phyloP scores from a whole-genome alignment of 331 rosid species.

The Arachis monticola region DNA sequence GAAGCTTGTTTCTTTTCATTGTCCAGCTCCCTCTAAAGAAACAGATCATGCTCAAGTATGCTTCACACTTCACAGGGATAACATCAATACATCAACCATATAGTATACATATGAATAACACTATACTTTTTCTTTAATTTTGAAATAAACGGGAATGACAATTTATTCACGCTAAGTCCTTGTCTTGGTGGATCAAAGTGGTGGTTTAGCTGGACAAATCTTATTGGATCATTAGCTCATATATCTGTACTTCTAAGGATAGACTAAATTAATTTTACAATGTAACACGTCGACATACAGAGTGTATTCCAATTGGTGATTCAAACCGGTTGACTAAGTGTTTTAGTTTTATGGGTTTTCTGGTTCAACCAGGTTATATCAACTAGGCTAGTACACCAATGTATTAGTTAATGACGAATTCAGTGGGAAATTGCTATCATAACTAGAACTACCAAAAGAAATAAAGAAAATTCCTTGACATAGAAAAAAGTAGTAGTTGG shows the following conservation, averaged over 20 bases:
- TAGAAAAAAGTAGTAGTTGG: constrained; percentile 21
- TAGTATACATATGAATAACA: no score
- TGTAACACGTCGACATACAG: no score
- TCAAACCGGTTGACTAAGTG: no score
- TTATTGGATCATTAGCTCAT: constrained; percentile 31
- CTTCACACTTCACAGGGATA: constrained; percentile 21
- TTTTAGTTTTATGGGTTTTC: no score
- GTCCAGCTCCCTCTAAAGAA: constrained; percentile 43
- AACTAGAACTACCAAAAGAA: constrained; percentile 22
- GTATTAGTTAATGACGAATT: constrained; percentile 13
- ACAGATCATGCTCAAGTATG: constrained; percentile 35
- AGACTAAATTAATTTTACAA: no score
- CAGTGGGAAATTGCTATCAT: background rate
- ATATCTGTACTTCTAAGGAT: no score
- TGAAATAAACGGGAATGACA: no score
- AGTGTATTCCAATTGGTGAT: no score
- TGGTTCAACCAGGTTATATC: no score
- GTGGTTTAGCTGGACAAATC: constrained; percentile 38
- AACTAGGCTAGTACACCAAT: background rate
- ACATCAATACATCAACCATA: constrained; percentile 1
- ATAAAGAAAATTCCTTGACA: background rate
- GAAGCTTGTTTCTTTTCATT: constrained; percentile 33
- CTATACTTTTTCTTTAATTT: no score
- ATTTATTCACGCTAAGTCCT: constrained; percentile 30
- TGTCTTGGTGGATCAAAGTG: constrained; percentile 28